Conservation (phyloP, 495 filamentous ascomycete genomes). For the Oidiodendron maius region DNA sequence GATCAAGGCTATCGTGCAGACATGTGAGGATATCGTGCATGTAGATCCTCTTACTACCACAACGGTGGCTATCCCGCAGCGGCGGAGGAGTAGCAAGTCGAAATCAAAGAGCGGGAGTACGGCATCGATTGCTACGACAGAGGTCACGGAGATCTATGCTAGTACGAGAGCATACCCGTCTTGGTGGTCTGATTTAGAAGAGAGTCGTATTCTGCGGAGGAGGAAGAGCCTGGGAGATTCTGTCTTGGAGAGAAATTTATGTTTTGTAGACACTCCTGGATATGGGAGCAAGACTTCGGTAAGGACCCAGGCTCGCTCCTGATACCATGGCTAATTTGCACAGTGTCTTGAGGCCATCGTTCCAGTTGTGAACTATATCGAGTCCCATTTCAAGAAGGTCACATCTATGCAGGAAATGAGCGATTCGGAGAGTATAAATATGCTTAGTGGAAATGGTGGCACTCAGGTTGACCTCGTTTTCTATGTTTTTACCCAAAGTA, state of each 20-base stretch:
- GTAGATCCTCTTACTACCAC: conserved; percentile 68
- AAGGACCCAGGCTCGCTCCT: conserved; percentile 17
- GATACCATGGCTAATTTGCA: conserved; percentile 2
- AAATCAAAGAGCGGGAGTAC: conserved; percentile 21
- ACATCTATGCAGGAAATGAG: conserved; percentile 49
- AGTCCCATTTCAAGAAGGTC: conserved; percentile 63
- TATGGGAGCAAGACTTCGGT: conserved; percentile 57
- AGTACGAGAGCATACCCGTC: conserved; percentile 88
- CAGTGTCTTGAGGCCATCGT: conserved; percentile 61
- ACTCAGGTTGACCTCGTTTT: conserved; percentile 85
- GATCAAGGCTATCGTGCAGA: conserved; percentile 88
- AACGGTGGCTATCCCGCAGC: conserved; percentile 17
- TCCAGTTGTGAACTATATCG: conserved; percentile 67
- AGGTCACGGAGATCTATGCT: conserved; percentile 79
- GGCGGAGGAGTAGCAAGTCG: conserved; percentile 30
- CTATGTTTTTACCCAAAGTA: conserved; percentile 68
- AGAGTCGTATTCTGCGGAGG: conserved; percentile 60
- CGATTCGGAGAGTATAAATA: conserved; percentile 69
- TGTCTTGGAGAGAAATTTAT: conserved; percentile 87
- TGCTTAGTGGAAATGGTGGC: conserved; percentile 82
- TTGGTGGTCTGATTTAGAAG: conserved; percentile 92
- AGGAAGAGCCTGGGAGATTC: conserved; percentile 77
- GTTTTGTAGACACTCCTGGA: conserved; percentile 90
- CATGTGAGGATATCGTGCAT: conserved; percentile 95
- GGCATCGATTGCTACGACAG: conserved; percentile 31